These are phyloP conservation scores for Talaromyces sp. DNA, from an alignment of 2,329 filamentous ascomycete genomes.

Conservation along the genomic window DNA sequence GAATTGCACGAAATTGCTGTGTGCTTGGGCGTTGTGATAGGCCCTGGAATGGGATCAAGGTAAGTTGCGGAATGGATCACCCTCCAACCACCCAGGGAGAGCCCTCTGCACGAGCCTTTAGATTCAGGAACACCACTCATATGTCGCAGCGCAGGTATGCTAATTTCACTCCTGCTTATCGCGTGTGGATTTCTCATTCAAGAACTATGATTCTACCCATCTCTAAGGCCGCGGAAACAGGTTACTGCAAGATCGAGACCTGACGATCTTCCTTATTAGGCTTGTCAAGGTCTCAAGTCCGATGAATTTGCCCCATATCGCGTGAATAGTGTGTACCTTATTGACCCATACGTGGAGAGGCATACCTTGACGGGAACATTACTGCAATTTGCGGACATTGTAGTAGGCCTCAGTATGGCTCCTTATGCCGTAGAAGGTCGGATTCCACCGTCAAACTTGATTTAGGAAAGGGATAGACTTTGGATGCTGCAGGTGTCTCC, in stretches of 20 bases:
- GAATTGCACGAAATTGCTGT: constrained; percentile 20
- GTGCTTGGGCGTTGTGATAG: constrained; percentile 14
- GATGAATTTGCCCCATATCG: background rate
- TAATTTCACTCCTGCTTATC: constrained; percentile 11
- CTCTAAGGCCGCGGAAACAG: background rate
- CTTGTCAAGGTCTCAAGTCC: background rate
- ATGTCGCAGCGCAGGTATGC: constrained; percentile 11
- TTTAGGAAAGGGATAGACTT: background rate
- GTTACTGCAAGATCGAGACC: constrained; percentile 8
- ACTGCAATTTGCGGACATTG: background rate
- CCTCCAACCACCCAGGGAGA: constrained; percentile 10
- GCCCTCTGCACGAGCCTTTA: constrained; percentile 4
- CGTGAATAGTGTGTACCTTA: background rate
- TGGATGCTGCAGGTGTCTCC: background rate
- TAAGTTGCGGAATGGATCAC: constrained; percentile 27
- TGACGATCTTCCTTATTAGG: background rate
- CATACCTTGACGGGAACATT: background rate
- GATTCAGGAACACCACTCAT: constrained; percentile 17
- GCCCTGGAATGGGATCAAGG: constrained; percentile 18
- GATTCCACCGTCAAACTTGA: background rate
- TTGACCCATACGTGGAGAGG: background rate
- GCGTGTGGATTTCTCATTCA: constrained; percentile 8
- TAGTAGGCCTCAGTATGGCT: background rate
- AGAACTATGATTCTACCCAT: background rate
- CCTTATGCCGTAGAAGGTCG: background rate